Evolutionary conservation across 257 asterid species (phyloP), one percentile per base, ranked within the genome.

Genomic region (Plantago ovata): DNA sequence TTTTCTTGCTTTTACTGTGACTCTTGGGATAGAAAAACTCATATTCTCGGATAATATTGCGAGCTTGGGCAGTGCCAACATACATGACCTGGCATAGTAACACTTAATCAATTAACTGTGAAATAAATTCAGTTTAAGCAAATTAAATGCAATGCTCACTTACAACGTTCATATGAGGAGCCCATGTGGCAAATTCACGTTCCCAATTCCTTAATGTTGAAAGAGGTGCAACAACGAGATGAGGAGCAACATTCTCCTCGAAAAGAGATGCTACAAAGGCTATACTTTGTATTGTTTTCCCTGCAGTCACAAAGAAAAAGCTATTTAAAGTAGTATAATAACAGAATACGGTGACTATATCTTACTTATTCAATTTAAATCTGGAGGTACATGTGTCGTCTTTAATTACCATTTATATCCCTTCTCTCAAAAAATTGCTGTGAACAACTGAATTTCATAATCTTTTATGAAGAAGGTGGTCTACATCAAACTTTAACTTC

Each of bases 181-280:
- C 97, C 98, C 98, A 93, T 58, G 87, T 82, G 73, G 98, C 94
- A 78, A 93, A 93, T 75, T 93, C 98, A 54, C 98, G 97, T 67
- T 93, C 98, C 98, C 98, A 93, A 69, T 93, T 93, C 80, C 98
- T 86, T 78, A 93, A 76, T 50, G 97, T 93, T 36, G 98, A 93
- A 62, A 93, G 95, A 47, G 98, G 98, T 73, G 97, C 98, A 64
- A 93, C 87, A 71, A 93, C 97, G 42, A 93, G 85, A 78, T 93
- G 97, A 61, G 95, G 98, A 63, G 66, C 72, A 45, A 82, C 32
- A 63, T 65, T 81, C 75, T 89, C 98, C 83, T 80, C 88, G 68
- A 80, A 89, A 56, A 93, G 85, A 54, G 98, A 86, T 52, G 97
- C 98, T 67, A 93, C 69, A 75, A 93, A 82, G 67, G 98, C 98